A percentile compares a stretch with the other conserved stretches of the same genome.
These are phyloP conservation scores for Protomyces gravidus DNA, from an alignment of 1,139 yeast species.

Conservation along the genomic window DNA sequence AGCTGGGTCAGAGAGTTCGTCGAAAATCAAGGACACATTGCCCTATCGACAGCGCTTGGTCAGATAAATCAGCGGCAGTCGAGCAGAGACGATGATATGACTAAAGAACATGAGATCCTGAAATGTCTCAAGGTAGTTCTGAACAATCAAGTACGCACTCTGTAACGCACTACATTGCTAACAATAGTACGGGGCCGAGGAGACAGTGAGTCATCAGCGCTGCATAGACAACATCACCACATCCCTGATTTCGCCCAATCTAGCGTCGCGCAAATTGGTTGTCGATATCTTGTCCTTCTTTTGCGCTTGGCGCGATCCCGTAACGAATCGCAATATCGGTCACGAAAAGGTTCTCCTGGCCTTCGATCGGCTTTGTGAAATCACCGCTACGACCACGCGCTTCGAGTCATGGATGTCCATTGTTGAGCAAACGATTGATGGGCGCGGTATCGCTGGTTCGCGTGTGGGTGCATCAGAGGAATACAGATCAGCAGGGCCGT, in stretches of 20 bases:
- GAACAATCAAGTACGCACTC: slow-evolving; percentile 43
- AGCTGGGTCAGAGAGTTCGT: slow-evolving; percentile 83
- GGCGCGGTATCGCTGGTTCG: slow-evolving; percentile 85
- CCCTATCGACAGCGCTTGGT: slow-evolving; percentile 59
- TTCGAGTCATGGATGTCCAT: slow-evolving; percentile 82
- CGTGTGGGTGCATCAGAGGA: slow-evolving; percentile 94
- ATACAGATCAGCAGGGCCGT: slow-evolving; percentile 56
- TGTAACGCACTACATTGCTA: neutral
- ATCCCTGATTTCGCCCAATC: slow-evolving; percentile 58
- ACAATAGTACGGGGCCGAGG: slow-evolving; percentile 50
- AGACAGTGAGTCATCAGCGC: slow-evolving; percentile 50
- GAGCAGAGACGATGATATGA: slow-evolving; percentile 45
- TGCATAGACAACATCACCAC: slow-evolving; percentile 58
- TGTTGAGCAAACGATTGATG: slow-evolving; percentile 71
- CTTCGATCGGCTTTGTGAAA: slow-evolving; percentile 57
- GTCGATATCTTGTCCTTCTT: slow-evolving; percentile 67
- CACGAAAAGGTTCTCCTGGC: slow-evolving; percentile 62
- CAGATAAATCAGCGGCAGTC: slow-evolving; percentile 43
- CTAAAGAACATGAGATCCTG: slow-evolving; percentile 57
- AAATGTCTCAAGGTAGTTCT: slow-evolving; percentile 61
- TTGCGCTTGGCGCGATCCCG: slow-evolving; percentile 50
- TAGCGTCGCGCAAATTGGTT: slow-evolving; percentile 72
- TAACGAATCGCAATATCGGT: slow-evolving; percentile 41
- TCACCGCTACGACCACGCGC: slow-evolving; percentile 58
- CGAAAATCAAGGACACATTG: slow-evolving; percentile 83